Evolutionary conservation across 495 filamentous ascomycete species (phyloP).

Genomic region (Zalerion maritima): DNA sequence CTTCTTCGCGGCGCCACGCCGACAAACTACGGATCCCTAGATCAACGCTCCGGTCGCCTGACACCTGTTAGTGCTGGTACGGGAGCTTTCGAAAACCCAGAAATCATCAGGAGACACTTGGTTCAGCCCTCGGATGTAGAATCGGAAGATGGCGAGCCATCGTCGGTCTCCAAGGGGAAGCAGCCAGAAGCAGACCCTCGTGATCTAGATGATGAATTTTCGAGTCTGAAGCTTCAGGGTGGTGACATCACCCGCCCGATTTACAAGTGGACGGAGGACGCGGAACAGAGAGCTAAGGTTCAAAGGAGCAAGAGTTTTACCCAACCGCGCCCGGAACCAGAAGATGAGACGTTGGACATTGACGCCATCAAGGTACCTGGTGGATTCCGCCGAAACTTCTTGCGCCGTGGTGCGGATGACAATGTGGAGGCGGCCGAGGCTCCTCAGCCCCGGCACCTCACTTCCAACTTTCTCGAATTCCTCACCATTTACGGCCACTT

Average conservation of each 20-base stretch:
- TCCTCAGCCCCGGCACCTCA: slow-evolving; percentile 55
- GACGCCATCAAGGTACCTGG: slow-evolving; percentile 80
- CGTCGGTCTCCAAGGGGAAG: slow-evolving; percentile 33
- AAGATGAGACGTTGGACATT: slow-evolving; percentile 68
- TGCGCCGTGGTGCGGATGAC: too few species aligned
- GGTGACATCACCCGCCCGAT: slow-evolving; percentile 89
- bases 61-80: slow-evolving; percentile 18
- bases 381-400: slow-evolving; percentile 79
- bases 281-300: slow-evolving; percentile 39
- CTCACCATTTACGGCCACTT: slow-evolving; percentile 92
- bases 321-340: slow-evolving; percentile 55
- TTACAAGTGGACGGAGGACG: slow-evolving; percentile 86
- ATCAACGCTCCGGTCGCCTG: slow-evolving; percentile 37
- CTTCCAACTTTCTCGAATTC: slow-evolving; percentile 89
- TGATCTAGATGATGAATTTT: slow-evolving; percentile 65
- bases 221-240: slow-evolving; percentile 78
- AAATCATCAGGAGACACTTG: slow-evolving; percentile 68
- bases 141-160: slow-evolving; percentile 23
- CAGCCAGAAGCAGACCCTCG: slow-evolving; percentile 28
- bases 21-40: slow-evolving; percentile 71
- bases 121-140: slow-evolving; percentile 46
- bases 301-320: slow-evolving; percentile 79
- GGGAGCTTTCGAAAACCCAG: slow-evolving; percentile 57
- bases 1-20: slow-evolving; percentile 34
- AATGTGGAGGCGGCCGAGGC: slow-evolving; percentile 48